Evolutionary conservation across 2,329 filamentous ascomycete genomes (phyloP).

Genomic region (Cladosporium sp.): DNA sequence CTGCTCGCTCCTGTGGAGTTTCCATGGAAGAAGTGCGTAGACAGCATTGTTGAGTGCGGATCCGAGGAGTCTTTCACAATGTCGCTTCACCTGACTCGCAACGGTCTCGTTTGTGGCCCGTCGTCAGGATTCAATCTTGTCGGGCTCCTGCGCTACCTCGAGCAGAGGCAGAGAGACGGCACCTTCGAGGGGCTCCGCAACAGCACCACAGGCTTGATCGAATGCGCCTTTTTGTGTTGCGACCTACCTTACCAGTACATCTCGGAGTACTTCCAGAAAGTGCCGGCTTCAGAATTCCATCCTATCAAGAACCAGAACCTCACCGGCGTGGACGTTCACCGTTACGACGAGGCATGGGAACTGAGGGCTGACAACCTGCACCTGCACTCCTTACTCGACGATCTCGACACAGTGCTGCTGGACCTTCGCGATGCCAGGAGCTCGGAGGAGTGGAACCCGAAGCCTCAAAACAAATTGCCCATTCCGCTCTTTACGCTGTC

Average conservation of each 20-base stretch:
- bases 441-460: conserved; percentile 35
- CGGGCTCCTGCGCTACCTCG: conserved; percentile 47
- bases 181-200: conserved; percentile 41
- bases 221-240: conserved; percentile 56
- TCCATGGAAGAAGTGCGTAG: conserved; percentile 52
- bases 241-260: conserved; percentile 60
- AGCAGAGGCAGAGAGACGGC: conserved; percentile 42
- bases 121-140: conserved; percentile 55
- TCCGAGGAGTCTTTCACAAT: conserved; percentile 49
- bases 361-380: conserved; percentile 36
- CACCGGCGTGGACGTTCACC: conserved; percentile 46
- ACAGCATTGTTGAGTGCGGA: conserved; percentile 51
- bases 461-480: conserved; percentile 33
- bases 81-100: conserved; percentile 50
- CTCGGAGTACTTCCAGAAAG: conserved; percentile 51
- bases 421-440: conserved; percentile 16
- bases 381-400: conserved; percentile 14
- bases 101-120: conserved; percentile 55
- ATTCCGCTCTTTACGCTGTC: conserved; percentile 34
- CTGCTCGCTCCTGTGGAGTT: conserved; percentile 49
- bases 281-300: conserved; percentile 44
- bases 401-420: conserved; percentile 15
- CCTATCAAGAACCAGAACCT: conserved; percentile 46
- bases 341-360: conserved; percentile 53
- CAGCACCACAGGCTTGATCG: conserved; percentile 38